These are phyloP conservation scores for Coemansia sp. DNA, from an alignment of 192 early-diverging fungal species.

Conservation along the genomic window DNA sequence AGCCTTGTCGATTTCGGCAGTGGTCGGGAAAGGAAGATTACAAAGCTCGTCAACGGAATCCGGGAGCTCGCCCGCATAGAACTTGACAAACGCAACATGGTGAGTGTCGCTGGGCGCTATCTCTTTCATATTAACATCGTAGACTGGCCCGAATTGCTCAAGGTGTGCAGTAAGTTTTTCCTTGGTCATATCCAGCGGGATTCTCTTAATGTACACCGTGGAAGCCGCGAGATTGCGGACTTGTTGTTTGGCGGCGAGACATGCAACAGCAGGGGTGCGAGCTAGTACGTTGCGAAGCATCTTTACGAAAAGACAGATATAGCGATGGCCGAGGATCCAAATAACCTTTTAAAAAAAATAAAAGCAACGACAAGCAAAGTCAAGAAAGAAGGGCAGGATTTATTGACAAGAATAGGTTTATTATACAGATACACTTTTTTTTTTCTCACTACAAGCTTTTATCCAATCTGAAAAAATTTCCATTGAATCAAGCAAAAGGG, in stretches of 20 bases:
- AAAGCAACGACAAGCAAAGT: neutral
- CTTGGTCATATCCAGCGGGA: conserved; percentile 19
- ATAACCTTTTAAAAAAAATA: neutral
- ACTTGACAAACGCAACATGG: conserved; percentile 38
- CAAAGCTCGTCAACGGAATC: conserved; percentile 34
- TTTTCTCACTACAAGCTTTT: too few relatives aligned
- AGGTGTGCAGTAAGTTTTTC: conserved; percentile 16
- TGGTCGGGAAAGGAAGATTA: conserved; percentile 20
- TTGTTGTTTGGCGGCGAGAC: conserved; percentile 22
- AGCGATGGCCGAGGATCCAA: neutral
- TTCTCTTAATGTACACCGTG: conserved; percentile 27
- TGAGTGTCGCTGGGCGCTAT: neutral
- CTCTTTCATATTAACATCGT: conserved; percentile 18
- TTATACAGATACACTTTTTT: too few relatives aligned
- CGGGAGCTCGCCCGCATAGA: conserved; percentile 37
- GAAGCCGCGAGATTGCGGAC: conserved; percentile 34
- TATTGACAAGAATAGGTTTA: neutral
- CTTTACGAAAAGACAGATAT: neutral
- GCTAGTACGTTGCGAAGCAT: conserved; percentile 43
- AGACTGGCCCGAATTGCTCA: conserved; percentile 32
- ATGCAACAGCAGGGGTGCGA: conserved; percentile 22
- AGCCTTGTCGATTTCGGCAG: conserved; percentile 25
- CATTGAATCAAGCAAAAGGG: too few relatives aligned
- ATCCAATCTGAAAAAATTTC: too few relatives aligned
- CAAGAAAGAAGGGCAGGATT: neutral